A percentile compares a stretch with the other conserved stretches of the same genome.
phyloP scores from a whole-genome alignment of 495 filamentous ascomycete species.

The Chaetomidium leptoderma region DNA sequence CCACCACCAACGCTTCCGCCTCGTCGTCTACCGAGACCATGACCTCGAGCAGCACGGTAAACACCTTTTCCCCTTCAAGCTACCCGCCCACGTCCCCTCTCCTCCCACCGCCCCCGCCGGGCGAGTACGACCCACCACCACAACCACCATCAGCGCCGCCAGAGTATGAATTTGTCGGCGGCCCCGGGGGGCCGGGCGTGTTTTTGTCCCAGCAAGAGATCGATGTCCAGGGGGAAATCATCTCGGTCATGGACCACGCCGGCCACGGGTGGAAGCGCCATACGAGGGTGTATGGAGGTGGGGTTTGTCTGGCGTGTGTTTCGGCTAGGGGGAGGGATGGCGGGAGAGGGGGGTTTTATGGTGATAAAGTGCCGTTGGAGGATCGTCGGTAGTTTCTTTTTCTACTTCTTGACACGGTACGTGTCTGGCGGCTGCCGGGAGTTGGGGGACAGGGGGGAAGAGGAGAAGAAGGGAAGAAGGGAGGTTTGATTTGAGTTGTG shows the following conservation, averaged over 20 bases:
- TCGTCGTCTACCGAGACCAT: conserved; percentile 23
- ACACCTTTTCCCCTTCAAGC: conserved; percentile 39
- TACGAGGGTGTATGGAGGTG: conserved; percentile 49
- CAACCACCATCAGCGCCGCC: conserved; percentile 21
- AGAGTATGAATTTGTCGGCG: conserved; percentile 30
- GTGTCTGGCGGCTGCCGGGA: too few species aligned
- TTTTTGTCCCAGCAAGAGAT: conserved; percentile 27
- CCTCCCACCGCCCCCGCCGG: conserved; percentile 37
- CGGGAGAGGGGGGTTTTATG: conserved; percentile 45
- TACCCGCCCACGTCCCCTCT: conserved; percentile 42
- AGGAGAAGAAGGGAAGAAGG: neutral
- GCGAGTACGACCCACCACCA: conserved; percentile 2
- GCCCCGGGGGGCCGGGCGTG: conserved; percentile 27
- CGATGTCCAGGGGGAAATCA: conserved; percentile 42
- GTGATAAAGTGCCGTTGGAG: conserved; percentile 45
- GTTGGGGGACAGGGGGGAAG: too few species aligned
- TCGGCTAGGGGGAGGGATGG: conserved; percentile 34
- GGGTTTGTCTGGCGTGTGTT: conserved; percentile 45
- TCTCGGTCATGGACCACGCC: conserved; percentile 42
- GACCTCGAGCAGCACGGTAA: conserved; percentile 9
- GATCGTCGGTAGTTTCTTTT: conserved; percentile 34
- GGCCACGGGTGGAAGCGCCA: conserved; percentile 48
- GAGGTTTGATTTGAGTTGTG: conserved; percentile 13
- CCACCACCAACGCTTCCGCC: conserved; percentile 11
- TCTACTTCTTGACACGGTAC: neutral